These are phyloP conservation scores for Phytomonas sp. DNA, from an alignment of 208 protist genomes.

Conservation along the genomic window DNA sequence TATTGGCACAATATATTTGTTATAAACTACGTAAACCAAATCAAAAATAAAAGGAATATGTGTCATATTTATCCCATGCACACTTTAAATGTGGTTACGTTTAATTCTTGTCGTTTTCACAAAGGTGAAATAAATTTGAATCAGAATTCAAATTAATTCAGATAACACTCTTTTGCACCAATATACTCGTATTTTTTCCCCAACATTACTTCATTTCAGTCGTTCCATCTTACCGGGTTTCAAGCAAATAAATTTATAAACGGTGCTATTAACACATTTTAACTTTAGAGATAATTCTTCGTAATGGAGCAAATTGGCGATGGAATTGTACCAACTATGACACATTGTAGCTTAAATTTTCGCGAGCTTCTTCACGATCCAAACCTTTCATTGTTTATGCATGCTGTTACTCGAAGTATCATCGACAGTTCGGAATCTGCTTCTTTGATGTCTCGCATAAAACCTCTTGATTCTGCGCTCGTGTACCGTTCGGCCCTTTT, in stretches of 20 bases:
- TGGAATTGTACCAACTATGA: neutral
- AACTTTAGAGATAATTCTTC: neutral
- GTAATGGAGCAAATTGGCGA: neutral
- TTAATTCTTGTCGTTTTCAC: neutral
- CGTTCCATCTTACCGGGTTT: conserved; percentile 3
- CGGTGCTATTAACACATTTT: neutral
- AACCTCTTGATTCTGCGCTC: conserved; percentile 15
- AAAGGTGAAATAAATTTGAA: neutral
- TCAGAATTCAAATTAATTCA: neutral
- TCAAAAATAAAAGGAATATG: neutral
- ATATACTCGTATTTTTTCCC: neutral
- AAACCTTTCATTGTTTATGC: conserved; percentile 16
- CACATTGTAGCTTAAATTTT: conserved; percentile 13
- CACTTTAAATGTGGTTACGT: neutral
- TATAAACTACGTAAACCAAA: neutral
- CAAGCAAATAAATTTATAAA: neutral
- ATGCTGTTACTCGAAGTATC: conserved; percentile 16
- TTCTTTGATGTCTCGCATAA: conserved; percentile 14
- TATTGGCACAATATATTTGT: neutral
- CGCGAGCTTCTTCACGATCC: conserved; percentile 14
- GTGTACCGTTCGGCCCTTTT: conserved; percentile 24
- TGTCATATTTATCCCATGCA: neutral
- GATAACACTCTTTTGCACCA: neutral
- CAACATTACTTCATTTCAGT: neutral
- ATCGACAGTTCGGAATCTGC: conserved; percentile 17